Evolutionary conservation across 345 rosid genomes (phyloP).

Genomic region (Eucalyptus pumila): DNA sequence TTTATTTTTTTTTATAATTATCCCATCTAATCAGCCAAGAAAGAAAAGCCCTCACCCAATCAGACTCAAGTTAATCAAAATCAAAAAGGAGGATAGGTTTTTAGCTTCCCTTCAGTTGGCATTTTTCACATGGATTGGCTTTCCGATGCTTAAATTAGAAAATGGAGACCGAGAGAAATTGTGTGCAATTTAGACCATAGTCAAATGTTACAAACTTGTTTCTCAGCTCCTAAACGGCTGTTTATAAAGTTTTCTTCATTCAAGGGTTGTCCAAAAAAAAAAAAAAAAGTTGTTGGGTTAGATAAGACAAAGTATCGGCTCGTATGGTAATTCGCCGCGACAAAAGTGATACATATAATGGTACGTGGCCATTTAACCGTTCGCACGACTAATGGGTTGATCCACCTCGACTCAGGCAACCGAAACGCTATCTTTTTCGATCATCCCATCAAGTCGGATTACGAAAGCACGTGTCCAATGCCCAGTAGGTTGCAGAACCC

Average conservation of each 20-base stretch:
- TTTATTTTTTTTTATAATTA: too few relatives aligned
- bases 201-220: neutral
- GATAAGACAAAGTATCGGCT: too few relatives aligned
- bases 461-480: neutral
- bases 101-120: neutral
- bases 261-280: too few relatives aligned
- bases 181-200: neutral
- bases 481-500: neutral
- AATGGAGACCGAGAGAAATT: neutral
- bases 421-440: neutral
- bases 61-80: neutral
- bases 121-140: neutral
- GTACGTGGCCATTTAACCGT: accelerated
- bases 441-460: neutral
- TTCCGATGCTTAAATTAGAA: neutral
- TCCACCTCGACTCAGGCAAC: neutral
- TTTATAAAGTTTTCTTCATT: neutral
- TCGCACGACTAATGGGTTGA: neutral
- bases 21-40: too few relatives aligned
- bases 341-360: accelerated
- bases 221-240: neutral
- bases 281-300: too few relatives aligned
- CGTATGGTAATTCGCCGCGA: too few relatives aligned
- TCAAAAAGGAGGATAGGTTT: neutral
- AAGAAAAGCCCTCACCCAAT: too few relatives aligned